Evolutionary conservation across 768 basidiomycete species (phyloP), one percentile per base, ranked within the genome.

Genomic region (Lactarius evosmus): DNA sequence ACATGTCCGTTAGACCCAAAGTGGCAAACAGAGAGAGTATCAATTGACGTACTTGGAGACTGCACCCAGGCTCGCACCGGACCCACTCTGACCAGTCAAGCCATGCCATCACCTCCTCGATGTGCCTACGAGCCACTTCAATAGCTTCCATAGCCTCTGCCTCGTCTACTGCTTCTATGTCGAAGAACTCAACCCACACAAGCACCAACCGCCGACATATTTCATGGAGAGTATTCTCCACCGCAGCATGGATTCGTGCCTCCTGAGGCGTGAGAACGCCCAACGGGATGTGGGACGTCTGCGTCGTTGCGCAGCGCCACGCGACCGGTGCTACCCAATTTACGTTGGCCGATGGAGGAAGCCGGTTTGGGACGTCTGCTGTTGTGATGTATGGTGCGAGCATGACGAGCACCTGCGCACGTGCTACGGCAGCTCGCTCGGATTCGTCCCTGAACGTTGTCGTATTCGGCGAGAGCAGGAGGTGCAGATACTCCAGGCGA

Each of bases 401-500:
- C n/a, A n/a, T n/a, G n/a, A n/a, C n/a, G n/a, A n/a, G n/a, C n/a
- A n/a, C n/a, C n/a, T n/a, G n/a, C n/a, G n/a, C n/a, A n/a, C n/a
- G n/a, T n/a, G n/a, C n/a, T n/a, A n/a, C n/a, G n/a, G n/a, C n/a
- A n/a, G n/a, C n/a, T 46, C 61, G 61, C 32, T 50, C 58, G 2
- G 56, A 44, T 17, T 33, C 51, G 32, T 68, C n/a, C n/a, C n/a
- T n/a, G n/a, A n/a, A n/a, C n/a, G 63, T 56, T 6, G 32, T 49
- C 33, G 64, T 56, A 51, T 75, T 72, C 3, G 66, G 46, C 6
- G 58, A 65, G 7, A 82, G 72, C 27, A 79, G 70, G 63, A 78
- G 70, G 17, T 70, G 75, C 8, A 78, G 63, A 22, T 76, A 63
- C 59, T 82, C 78, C 12, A 83, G 70, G n/a, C 82, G 70, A 17